Conservation (phyloP, 352 stramenopile genomes). For the Pythium myriotylum region DNA sequence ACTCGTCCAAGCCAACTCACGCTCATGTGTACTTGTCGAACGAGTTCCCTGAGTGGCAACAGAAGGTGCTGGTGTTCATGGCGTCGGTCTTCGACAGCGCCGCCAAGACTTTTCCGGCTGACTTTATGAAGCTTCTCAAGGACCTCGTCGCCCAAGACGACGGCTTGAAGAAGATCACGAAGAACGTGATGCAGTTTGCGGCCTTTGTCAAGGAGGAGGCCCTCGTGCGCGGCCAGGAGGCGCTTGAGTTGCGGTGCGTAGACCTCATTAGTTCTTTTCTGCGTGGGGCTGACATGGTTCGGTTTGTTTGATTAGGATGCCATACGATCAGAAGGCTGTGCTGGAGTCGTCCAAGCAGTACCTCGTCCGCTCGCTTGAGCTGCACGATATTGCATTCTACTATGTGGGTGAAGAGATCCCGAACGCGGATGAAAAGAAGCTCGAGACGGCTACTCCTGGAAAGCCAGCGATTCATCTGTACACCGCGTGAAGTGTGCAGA, state of each 20-base stretch:
- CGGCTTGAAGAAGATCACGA: constrained; percentile 89
- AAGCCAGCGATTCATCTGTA: constrained; percentile 84
- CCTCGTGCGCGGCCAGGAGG: constrained; percentile 90
- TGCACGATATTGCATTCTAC: constrained; percentile 88
- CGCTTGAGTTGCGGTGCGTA: constrained; percentile 89
- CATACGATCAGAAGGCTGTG: constrained; percentile 95
- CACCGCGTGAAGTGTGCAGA: constrained; percentile 38
- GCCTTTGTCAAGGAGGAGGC: constrained; percentile 95
- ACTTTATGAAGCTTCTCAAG: constrained; percentile 91
- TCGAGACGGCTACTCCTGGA: constrained; percentile 78
- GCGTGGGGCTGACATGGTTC: background rate
- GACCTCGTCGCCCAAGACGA: constrained; percentile 66
- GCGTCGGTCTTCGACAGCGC: constrained; percentile 43
- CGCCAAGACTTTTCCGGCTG: constrained; percentile 69
- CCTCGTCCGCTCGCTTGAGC: constrained; percentile 85
- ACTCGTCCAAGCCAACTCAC: constrained; percentile 87
- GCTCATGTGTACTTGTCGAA: constrained; percentile 87
- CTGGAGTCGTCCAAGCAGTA: constrained; percentile 93
- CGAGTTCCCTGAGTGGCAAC: constrained; percentile 85
- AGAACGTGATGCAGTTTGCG: constrained; percentile 97
- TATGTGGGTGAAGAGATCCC: constrained; percentile 74
- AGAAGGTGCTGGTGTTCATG: constrained; percentile 88
- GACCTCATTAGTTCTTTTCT: background rate
- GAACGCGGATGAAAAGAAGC: constrained; percentile 81
- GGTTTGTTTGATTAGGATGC: constrained; percentile 60